A percentile compares a stretch with the other conserved stretches of the same genome.
phyloP scores from a whole-genome alignment of 768 basidiomycete genomes.

The Inosperma sp. region DNA sequence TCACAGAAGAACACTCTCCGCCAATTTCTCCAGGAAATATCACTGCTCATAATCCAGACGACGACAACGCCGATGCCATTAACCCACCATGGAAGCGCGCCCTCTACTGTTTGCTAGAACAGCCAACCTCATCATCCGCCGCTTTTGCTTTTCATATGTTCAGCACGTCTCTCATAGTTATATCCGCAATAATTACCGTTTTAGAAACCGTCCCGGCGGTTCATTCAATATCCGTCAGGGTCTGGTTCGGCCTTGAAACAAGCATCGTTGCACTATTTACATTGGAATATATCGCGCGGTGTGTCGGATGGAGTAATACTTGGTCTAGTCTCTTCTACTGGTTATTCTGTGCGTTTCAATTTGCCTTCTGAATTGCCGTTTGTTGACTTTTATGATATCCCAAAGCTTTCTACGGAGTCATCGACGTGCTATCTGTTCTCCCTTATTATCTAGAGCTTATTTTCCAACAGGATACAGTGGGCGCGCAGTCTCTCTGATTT shows the following conservation, averaged over 20 bases:
- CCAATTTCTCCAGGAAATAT: conserved; percentile 30
- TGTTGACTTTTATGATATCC: background rate
- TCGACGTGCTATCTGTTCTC: conserved; percentile 79
- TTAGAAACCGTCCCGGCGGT: conserved; percentile 78
- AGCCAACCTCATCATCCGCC: too few species aligned
- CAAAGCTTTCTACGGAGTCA: conserved; percentile 73
- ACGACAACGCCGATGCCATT: conserved; percentile 34
- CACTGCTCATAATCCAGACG: conserved; percentile 40
- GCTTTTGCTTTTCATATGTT: too few species aligned
- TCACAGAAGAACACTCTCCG: conserved; percentile 38
- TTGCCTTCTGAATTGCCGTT: background rate
- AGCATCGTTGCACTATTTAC: too few species aligned
- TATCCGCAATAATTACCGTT: conserved; percentile 72
- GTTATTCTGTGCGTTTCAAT: conserved; percentile 54
- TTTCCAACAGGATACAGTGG: conserved; percentile 78
- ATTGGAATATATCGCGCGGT: conserved; percentile 71
- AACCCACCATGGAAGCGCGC: conserved; percentile 59
- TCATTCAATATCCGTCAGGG: too few species aligned
- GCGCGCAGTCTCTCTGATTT: background rate
- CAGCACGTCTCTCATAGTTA: too few species aligned
- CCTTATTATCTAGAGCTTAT: conserved; percentile 89
- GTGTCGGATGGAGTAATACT: conserved; percentile 69
- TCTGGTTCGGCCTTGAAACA: too few species aligned
- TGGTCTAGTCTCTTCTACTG: conserved; percentile 60
- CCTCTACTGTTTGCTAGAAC: too few species aligned